Evolutionary conservation across 495 filamentous ascomycete species (phyloP), one percentile per base, ranked within the genome.

Genomic region (Lasiosphaeria hispida): DNA sequence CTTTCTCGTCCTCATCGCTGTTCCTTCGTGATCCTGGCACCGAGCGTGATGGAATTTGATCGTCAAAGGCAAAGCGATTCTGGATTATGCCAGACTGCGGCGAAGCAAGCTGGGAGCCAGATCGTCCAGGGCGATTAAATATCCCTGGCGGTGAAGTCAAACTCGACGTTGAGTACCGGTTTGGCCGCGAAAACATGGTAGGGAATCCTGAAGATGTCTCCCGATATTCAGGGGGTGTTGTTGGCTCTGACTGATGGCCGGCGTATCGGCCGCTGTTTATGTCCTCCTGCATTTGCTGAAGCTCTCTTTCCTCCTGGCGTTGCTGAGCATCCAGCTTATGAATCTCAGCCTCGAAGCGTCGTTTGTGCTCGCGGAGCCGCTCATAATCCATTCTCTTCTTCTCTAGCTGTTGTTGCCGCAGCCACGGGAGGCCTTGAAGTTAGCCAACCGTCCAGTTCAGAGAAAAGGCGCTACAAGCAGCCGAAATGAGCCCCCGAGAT

Each of bases 191-290:
- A 57, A 90, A 86, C 43, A 86, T 80, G 62, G 84, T 82, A 48
- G 90, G 83, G 64, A 94, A 86, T 35, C 84, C 82, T 51, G 81
- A 80, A 51, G 65, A 72, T 14, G 77, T 72, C 61, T 96, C 91
- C 59, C 84, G 87, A 68, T 91, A 90, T 69, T 97, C 94, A 15
- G 94, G 94, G n/a, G 94, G 94, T 14, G 95, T 98, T 10, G 94
- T 96, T 8, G 93, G 93, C 74, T 97, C 92, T 51, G 91, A 93
- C 70, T 90, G 86, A 55, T 90, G 87, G 37, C 89, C 89, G 58
- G 81, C 73, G 36, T 66, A 64, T 37, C 69, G 59, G 62, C 84
- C 75, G 14, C 33, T 55, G 23, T 40, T 47, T 60, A 97, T 75
- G 53, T 91, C 88, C 63, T 89, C 85, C 57, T 87, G 86, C 70